phyloP scores from a whole-genome alignment of 2,329 filamentous ascomycete species.

The Fusarium pseudonygamai region DNA sequence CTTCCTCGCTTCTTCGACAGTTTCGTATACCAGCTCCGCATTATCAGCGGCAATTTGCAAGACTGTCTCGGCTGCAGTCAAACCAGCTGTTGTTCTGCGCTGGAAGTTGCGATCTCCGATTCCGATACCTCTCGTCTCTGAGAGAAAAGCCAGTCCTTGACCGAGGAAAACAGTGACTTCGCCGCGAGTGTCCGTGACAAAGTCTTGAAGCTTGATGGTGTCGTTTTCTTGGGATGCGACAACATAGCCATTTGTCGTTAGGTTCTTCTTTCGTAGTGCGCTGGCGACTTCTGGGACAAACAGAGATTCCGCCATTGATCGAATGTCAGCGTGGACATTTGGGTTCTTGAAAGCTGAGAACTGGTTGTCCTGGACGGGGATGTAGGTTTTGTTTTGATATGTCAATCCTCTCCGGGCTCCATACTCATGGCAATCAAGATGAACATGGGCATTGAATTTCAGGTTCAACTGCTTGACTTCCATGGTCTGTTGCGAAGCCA shows the following conservation, averaged over 20 bases:
- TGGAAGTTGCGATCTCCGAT: slow-evolving; percentile 45
- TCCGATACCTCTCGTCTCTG: slow-evolving; percentile 45
- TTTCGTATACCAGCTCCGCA: slow-evolving; percentile 39
- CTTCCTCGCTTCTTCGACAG: slow-evolving; percentile 37
- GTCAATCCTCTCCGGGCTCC: slow-evolving; percentile 8
- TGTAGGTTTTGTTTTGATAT: slow-evolving; percentile 27
- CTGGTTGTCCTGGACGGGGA: slow-evolving; percentile 41
- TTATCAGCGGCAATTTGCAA: slow-evolving; percentile 44
- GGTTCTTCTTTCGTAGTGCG: slow-evolving; percentile 33
- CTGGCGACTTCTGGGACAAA: slow-evolving; percentile 41
- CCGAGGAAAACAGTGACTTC: slow-evolving; percentile 41
- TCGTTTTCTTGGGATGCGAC: slow-evolving; percentile 27
- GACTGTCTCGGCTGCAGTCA: slow-evolving; percentile 41
- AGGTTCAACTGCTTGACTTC: slow-evolving; percentile 43
- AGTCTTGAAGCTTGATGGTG: slow-evolving; percentile 41
- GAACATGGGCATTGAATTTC: slow-evolving; percentile 44
- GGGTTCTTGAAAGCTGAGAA: slow-evolving; percentile 49
- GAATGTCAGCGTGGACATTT: slow-evolving; percentile 46
- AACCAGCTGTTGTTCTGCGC: slow-evolving; percentile 41
- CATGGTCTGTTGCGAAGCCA: slow-evolving; percentile 45
- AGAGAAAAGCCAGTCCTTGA: slow-evolving; percentile 45
- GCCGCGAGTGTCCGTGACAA: slow-evolving; percentile 44
- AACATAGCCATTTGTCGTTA: slow-evolving; percentile 44
- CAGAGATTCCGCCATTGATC: slow-evolving; percentile 40
- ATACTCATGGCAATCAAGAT: slow-evolving; percentile 49